Evolutionary conservation across 169 alveolate genomes (phyloP).

Genomic region (Haemoproteus tartakovskyi): DNA sequence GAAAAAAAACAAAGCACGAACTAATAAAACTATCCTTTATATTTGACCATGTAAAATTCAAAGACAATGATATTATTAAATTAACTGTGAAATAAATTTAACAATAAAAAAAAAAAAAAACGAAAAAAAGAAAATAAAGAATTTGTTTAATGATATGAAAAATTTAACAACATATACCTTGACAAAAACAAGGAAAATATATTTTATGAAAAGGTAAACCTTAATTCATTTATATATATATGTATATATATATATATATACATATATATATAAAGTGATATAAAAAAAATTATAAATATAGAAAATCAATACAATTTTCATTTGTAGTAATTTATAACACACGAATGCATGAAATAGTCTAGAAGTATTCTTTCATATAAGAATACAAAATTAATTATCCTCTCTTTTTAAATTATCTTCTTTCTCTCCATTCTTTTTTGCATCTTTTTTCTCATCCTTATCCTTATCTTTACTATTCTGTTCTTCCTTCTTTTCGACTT

Average conservation of each 20-base stretch:
- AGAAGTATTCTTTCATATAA: background rate
- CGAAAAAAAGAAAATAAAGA: background rate
- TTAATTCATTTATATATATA: background rate
- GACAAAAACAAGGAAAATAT: background rate
- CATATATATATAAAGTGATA: background rate
- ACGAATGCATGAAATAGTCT: conserved; percentile 2
- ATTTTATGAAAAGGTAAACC: too few species aligned
- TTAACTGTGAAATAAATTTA: too few species aligned
- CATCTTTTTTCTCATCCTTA: background rate
- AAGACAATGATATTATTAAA: too few species aligned
- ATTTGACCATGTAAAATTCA: too few species aligned
- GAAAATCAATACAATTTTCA: background rate
- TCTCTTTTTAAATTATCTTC: background rate
- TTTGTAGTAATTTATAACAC: background rate
- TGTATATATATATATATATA: too few species aligned
- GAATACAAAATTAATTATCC: background rate
- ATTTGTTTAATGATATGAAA: background rate
- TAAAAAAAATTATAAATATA: background rate
- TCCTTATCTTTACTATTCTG: conserved; percentile 15
- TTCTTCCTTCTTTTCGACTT: conserved; percentile 6
- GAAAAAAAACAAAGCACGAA: too few species aligned
- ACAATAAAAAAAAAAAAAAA: too few species aligned
- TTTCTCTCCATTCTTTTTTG: background rate
- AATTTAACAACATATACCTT: background rate
- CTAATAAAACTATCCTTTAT: too few species aligned